Evolutionary conservation across 108 stramenopile genomes (phyloP).

Genomic region (Mediolabrus comicus): DNA sequence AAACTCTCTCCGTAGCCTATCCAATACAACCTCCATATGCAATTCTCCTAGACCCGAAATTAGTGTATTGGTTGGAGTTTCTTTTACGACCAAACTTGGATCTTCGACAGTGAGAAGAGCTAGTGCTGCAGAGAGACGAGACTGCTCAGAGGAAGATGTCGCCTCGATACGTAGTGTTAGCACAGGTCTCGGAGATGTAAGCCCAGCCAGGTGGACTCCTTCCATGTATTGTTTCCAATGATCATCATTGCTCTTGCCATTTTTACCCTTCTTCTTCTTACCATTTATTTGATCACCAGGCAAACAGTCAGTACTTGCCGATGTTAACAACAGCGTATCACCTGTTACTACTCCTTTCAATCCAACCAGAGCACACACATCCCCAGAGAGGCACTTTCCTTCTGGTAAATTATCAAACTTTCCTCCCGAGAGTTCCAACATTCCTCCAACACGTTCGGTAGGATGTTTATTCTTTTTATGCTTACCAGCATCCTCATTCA

Average conservation of each 20-base stretch:
- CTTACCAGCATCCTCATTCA: slow-evolving; percentile 10
- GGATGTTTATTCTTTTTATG: slow-evolving; percentile 42
- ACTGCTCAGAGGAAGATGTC: slow-evolving; percentile 60
- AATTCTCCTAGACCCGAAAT: slow-evolving; percentile 86
- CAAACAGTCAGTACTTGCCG: slow-evolving; percentile 19
- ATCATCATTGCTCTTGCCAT: slow-evolving; percentile 23
- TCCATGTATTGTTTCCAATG: slow-evolving; percentile 48
- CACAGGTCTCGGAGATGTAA: slow-evolving; percentile 85
- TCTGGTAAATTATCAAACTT: slow-evolving; percentile 71
- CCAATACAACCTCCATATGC: slow-evolving; percentile 84
- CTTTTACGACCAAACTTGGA: slow-evolving; percentile 83
- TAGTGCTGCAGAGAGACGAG: slow-evolving; percentile 65
- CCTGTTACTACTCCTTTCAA: slow-evolving; percentile 83
- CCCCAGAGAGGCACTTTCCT: slow-evolving; percentile 69
- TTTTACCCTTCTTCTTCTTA: slow-evolving; percentile 35
- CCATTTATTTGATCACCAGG: slow-evolving; percentile 1
- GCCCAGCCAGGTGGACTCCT: slow-evolving; percentile 65
- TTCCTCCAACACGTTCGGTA: slow-evolving; percentile 71
- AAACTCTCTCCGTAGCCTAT: slow-evolving; percentile 76
- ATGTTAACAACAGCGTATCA: slow-evolving; percentile 72
- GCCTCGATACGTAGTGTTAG: slow-evolving; percentile 85
- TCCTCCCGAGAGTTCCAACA: slow-evolving; percentile 87
- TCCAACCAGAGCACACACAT: slow-evolving; percentile 87
- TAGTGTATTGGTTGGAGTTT: slow-evolving; percentile 72
- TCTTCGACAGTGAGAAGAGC: slow-evolving; percentile 76